A percentile compares a stretch with the other conserved stretches of the same genome.
These are phyloP conservation scores for Solanum habrochaites DNA, from an alignment of 257 asterid genomes.

Conservation along the genomic window DNA sequence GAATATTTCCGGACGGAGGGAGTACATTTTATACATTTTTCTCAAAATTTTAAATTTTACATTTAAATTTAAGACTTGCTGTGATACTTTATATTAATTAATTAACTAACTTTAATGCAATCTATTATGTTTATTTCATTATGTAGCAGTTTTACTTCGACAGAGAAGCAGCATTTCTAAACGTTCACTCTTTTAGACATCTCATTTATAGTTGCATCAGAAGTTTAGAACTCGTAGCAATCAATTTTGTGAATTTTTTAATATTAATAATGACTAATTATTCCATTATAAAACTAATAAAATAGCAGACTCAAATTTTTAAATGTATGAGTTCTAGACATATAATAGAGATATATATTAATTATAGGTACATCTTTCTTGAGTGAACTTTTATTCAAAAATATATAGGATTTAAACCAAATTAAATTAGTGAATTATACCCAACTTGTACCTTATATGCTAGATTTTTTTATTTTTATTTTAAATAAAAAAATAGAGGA, in stretches of 20 bases:
- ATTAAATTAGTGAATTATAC: not conserved
- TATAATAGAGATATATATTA: not conserved
- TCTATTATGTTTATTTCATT: too few relatives aligned
- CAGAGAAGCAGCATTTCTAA: not conserved
- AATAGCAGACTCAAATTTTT: not conserved
- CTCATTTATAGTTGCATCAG: not conserved
- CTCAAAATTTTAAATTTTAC: not conserved
- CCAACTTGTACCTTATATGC: not conserved
- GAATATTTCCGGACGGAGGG: too few relatives aligned
- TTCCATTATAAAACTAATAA: not conserved
- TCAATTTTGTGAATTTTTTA: not conserved
- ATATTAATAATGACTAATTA: not conserved
- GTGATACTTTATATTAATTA: not conserved
- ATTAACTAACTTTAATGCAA: too few relatives aligned
- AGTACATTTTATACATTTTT: too few relatives aligned
- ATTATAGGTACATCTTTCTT: not conserved
- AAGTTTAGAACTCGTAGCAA: not conserved
- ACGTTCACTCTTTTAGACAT: not conserved
- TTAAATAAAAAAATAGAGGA: too few relatives aligned
- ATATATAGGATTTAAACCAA: not conserved
- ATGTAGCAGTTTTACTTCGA: too few relatives aligned
- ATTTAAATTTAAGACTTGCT: not conserved
- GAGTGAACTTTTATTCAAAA: not conserved
- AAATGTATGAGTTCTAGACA: not conserved
- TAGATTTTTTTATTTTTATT: too few relatives aligned